Evolutionary conservation across 192 early-diverging fungal genomes (phyloP).

Genomic region (Globomyces pollinis-pini): DNA sequence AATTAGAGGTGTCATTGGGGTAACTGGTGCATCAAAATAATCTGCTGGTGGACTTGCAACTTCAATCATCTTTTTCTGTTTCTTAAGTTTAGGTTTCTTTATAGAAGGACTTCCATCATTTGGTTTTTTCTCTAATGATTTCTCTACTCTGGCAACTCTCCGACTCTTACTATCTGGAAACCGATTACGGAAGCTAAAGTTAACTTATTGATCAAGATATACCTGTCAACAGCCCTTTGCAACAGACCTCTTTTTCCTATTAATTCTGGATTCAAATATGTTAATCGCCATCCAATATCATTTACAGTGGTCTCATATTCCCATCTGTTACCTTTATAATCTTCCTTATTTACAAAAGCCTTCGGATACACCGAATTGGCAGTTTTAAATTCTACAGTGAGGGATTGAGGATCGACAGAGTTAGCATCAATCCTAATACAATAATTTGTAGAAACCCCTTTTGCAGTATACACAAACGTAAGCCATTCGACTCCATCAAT

Average conservation of each 20-base stretch:
- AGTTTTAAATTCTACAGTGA: conserved; percentile 53
- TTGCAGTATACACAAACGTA: conserved; percentile 59
- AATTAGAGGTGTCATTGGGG: conserved; percentile 16
- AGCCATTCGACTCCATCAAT: conserved; percentile 58
- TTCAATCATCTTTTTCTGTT: conserved; percentile 24
- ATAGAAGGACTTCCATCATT: background rate
- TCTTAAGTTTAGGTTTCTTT: conserved; percentile 42
- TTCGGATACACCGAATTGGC: conserved; percentile 81
- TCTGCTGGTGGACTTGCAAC: background rate
- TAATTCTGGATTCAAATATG: conserved; percentile 64
- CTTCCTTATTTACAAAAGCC: conserved; percentile 46
- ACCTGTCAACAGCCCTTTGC: conserved; percentile 78
- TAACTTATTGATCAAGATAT: background rate
- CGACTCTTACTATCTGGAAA: conserved; percentile 65
- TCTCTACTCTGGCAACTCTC: conserved; percentile 66
- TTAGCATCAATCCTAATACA: conserved; percentile 70
- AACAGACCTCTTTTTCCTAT: conserved; percentile 66
- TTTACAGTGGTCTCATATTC: conserved; percentile 82
- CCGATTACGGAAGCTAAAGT: conserved; percentile 41
- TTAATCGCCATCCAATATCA: conserved; percentile 75
- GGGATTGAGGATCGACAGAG: conserved; percentile 28
- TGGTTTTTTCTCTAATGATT: conserved; percentile 31
- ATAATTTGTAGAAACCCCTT: conserved; percentile 54
- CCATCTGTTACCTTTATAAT: conserved; percentile 78
- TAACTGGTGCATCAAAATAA: background rate